These are phyloP conservation scores for Eucalyptus marginata DNA, from an alignment of 345 rosid genomes.

Conservation along the genomic window DNA sequence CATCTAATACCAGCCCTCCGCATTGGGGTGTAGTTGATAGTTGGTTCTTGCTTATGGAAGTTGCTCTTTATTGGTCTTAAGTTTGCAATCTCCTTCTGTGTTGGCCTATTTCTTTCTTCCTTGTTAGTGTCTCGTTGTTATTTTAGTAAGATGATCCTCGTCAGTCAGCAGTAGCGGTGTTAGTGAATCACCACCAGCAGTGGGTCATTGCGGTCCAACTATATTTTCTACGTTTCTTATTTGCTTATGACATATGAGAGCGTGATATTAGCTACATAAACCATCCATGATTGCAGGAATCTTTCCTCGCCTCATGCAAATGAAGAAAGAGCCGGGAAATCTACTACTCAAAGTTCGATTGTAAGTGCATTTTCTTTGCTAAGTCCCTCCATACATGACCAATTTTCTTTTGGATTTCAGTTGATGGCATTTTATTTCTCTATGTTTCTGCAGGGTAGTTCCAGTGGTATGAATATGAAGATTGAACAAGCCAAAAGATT, in stretches of 20 bases:
- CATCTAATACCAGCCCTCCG: background rate
- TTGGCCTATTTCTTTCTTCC: background rate
- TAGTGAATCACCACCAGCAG: background rate
- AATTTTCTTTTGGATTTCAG: background rate
- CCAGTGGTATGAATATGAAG: background rate
- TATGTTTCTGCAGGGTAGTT: background rate
- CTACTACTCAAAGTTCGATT: background rate
- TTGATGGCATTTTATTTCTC: background rate
- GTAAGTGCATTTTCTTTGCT: background rate
- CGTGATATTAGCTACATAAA: background rate
- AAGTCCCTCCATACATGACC: background rate
- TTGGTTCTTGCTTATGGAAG: background rate
- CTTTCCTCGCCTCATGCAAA: background rate
- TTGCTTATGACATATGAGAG: background rate
- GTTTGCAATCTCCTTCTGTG: background rate
- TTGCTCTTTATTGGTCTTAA: background rate
- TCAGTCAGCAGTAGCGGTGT: background rate
- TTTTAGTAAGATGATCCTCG: background rate
- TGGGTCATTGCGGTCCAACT: background rate
- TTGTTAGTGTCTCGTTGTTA: background rate
- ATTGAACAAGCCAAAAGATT: slow-evolving; percentile 21
- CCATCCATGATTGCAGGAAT: background rate
- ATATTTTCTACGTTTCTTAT: background rate
- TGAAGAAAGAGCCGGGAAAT: background rate
- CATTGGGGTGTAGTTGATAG: background rate